Percentiles rank a stretch among this genome's conserved stretches.
Evolutionary conservation across 805 yeast species (phyloP).

Genomic region (Lipomyces sp.): DNA sequence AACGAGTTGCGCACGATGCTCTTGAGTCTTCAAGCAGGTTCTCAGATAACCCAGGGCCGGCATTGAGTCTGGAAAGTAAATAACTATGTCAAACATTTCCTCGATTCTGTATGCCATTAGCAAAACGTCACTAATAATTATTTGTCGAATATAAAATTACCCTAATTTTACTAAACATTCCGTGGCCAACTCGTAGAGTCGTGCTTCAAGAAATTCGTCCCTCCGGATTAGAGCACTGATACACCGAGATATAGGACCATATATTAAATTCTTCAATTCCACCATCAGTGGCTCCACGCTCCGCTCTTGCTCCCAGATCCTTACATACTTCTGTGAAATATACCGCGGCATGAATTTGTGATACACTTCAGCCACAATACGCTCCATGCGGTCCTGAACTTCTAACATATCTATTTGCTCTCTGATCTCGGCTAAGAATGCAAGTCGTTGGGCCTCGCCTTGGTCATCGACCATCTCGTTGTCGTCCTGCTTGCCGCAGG

Average conservation of each 20-base stretch:
- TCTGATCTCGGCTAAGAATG: constrained; percentile 8
- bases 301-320: constrained; percentile 24
- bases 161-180: constrained; percentile 28
- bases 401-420: constrained; percentile 10
- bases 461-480: constrained; percentile 2
- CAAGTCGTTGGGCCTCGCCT: constrained; percentile 14
- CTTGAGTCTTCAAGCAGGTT: constrained; percentile 52
- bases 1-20: constrained; percentile 60
- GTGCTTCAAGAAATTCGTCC: constrained; percentile 10
- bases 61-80: constrained; percentile 57
- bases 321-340: constrained; percentile 16
- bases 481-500: constrained; percentile 15
- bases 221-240: constrained; percentile 16
- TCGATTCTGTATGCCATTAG: constrained; percentile 47
- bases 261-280: constrained; percentile 13
- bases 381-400: constrained; percentile 18
- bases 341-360: constrained; percentile 24
- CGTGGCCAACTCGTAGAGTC: constrained; percentile 22
- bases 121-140: constrained; percentile 62
- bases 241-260: constrained; percentile 17
- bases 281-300: constrained; percentile 20
- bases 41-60: constrained; percentile 64
- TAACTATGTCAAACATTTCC: constrained; percentile 65
- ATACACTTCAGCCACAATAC: constrained; percentile 28
- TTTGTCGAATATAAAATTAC: constrained; percentile 45